Percentiles rank a stretch among this genome's conserved stretches.
Evolutionary conservation across 495 filamentous ascomycete genomes (phyloP).

Genomic region (Aspergillus leporis): DNA sequence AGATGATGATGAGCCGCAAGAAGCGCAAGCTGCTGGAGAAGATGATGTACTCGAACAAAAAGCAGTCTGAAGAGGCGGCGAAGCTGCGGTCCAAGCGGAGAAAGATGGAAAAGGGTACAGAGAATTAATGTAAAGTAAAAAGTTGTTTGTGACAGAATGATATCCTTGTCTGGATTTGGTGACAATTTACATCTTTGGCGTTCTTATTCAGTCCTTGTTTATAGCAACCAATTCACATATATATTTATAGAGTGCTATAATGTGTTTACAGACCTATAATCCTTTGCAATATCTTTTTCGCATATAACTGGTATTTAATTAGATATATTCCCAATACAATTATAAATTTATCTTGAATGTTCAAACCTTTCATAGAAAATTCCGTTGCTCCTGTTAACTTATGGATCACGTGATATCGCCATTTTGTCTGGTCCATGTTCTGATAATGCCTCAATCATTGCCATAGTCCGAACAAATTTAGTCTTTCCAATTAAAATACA

Average conservation of each 20-base stretch:
- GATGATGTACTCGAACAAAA: conserved; percentile 87
- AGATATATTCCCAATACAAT: too few relatives aligned
- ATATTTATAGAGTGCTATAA: conserved; percentile 4
- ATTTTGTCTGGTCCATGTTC: background rate
- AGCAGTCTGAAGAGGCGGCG: conserved; percentile 74
- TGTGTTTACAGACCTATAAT: conserved; percentile 11
- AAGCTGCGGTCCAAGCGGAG: conserved; percentile 80
- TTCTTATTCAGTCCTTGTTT: conserved; percentile 14
- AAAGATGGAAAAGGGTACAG: conserved; percentile 72
- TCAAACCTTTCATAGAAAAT: background rate
- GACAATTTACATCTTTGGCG: conserved; percentile 18
- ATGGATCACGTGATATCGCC: background rate
- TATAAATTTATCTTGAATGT: too few relatives aligned
- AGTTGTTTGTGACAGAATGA: conserved; percentile 26
- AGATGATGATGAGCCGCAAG: conserved; percentile 92
- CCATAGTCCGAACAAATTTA: background rate
- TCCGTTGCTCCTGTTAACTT: background rate
- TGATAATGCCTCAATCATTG: background rate
- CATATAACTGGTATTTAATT: background rate
- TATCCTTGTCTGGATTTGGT: conserved; percentile 26
- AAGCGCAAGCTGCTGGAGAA: conserved; percentile 88
- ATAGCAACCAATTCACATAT: conserved; percentile 3
- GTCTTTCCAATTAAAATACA: background rate
- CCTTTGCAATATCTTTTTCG: background rate
- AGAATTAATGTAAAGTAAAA: conserved; percentile 31